phyloP scores from a whole-genome alignment of 768 basidiomycete species.

The Pleurotus tuoliensis region DNA sequence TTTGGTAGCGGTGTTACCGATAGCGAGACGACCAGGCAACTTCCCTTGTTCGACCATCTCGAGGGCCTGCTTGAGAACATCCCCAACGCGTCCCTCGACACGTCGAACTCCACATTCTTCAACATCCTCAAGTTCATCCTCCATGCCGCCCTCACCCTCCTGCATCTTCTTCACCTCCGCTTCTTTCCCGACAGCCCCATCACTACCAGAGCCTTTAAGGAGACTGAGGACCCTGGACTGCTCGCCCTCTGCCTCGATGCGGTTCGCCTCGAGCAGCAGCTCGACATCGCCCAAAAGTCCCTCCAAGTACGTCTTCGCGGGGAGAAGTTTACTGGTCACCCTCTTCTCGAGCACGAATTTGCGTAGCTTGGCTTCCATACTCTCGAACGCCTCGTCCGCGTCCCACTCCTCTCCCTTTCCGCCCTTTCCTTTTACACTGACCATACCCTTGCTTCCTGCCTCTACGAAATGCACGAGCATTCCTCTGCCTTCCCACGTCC shows the following conservation, averaged over 20 bases:
- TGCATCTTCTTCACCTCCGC: conserved; percentile 85
- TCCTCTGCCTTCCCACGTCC: conserved; percentile 84
- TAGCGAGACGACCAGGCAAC: conserved; percentile 40
- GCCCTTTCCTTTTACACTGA: conserved; percentile 15
- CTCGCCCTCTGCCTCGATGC: conserved; percentile 73
- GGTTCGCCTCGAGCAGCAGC: conserved; percentile 80
- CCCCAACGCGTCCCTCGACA: conserved; percentile 51
- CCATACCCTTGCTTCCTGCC: conserved; percentile 41
- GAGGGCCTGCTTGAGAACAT: conserved; percentile 61
- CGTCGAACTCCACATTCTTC: conserved; percentile 72
- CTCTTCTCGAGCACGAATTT: conserved; percentile 96
- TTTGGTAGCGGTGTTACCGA: conserved; percentile 14
- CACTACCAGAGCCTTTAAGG: no score
- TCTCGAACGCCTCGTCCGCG: conserved; percentile 71
- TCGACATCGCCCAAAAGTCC: conserved; percentile 91
- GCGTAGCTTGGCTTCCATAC: conserved; percentile 85
- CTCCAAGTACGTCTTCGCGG: conserved; percentile 86
- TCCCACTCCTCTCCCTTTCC: conserved; percentile 59
- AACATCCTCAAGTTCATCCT: conserved; percentile 70
- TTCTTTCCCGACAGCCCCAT: conserved; percentile 33
- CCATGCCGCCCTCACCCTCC: conserved; percentile 64
- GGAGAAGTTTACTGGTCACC: conserved; percentile 92
- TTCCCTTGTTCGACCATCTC: conserved; percentile 75
- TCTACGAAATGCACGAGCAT: conserved; percentile 99
- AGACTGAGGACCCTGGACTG: conserved; percentile 41